phyloP scores from a whole-genome alignment of 768 basidiomycete species.

The Calvatia gigantea region DNA sequence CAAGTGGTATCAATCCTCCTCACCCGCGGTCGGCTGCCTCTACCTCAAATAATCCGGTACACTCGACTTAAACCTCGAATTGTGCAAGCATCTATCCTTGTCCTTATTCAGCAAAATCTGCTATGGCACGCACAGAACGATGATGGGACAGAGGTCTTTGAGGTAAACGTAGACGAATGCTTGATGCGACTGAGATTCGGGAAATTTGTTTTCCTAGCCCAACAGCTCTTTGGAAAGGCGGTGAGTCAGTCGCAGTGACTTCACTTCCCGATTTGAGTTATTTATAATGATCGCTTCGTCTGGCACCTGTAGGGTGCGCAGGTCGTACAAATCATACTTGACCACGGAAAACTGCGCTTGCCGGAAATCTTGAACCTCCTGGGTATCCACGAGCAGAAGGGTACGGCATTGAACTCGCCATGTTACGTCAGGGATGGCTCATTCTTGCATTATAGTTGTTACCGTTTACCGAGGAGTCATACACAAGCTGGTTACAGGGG shows the following conservation, averaged over 20 bases:
- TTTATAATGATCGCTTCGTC: background rate
- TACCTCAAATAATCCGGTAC: slow-evolving; percentile 65
- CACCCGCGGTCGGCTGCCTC: slow-evolving; percentile 78
- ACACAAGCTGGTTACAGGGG: slow-evolving; percentile 63
- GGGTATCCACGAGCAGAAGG: slow-evolving; percentile 51
- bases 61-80: slow-evolving; percentile 65
- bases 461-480: slow-evolving; percentile 58
- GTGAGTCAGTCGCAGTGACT: slow-evolving; percentile 40
- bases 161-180: slow-evolving; percentile 83
- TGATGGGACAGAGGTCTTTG: slow-evolving; percentile 72
- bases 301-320: slow-evolving; percentile 55
- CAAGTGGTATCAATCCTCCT: slow-evolving; percentile 70
- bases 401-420: slow-evolving; percentile 33
- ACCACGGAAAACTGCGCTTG: slow-evolving; percentile 82
- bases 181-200: slow-evolving; percentile 81
- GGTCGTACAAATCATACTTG: slow-evolving; percentile 71
- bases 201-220: slow-evolving; percentile 71
- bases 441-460: slow-evolving; percentile 16
- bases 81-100: slow-evolving; percentile 66
- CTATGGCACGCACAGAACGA: slow-evolving; percentile 79
- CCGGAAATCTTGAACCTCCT: slow-evolving; percentile 62
- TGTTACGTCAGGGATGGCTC: background rate
- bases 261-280: background rate
- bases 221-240: slow-evolving; percentile 62
- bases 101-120: slow-evolving; percentile 88